Conservation (phyloP, 805 yeast species). For the Candida bentonensis region DNA sequence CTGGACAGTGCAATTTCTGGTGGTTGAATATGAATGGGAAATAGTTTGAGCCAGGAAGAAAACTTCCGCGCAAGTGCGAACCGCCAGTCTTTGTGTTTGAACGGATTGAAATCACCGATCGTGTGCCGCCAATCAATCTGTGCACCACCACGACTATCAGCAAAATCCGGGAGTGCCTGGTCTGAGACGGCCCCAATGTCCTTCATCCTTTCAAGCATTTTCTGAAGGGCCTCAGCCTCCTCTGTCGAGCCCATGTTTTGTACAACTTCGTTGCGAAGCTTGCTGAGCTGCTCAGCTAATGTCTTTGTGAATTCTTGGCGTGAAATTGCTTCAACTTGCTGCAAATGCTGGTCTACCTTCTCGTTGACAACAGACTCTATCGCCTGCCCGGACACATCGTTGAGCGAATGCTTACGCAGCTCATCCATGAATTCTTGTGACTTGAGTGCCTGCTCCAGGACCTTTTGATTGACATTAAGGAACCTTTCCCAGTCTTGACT, state of each 20-base stretch:
- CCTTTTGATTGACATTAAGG: neutral
- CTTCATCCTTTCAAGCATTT: constrained; percentile 1
- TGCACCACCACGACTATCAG: neutral
- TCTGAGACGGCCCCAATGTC: neutral
- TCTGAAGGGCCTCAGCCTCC: neutral
- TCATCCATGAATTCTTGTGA: neutral
- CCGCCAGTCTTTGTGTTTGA: neutral
- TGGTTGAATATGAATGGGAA: neutral
- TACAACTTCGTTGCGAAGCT: neutral
- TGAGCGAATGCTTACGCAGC: neutral
- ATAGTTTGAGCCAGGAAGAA: neutral
- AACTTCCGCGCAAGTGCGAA: neutral
- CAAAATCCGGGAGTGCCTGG: neutral
- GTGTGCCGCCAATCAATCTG: neutral
- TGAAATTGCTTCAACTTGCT: neutral
- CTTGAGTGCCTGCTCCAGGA: neutral
- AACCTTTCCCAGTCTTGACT: neutral
- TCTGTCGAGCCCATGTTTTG: neutral
- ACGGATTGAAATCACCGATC: neutral
- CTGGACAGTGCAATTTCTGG: neutral
- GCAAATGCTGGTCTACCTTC: neutral
- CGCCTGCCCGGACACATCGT: neutral
- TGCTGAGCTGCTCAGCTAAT: neutral
- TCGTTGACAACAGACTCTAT: neutral
- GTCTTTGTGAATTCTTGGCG: neutral